Conservation (phyloP, 169 alveolate species). For the Theileria sp. region DNA sequence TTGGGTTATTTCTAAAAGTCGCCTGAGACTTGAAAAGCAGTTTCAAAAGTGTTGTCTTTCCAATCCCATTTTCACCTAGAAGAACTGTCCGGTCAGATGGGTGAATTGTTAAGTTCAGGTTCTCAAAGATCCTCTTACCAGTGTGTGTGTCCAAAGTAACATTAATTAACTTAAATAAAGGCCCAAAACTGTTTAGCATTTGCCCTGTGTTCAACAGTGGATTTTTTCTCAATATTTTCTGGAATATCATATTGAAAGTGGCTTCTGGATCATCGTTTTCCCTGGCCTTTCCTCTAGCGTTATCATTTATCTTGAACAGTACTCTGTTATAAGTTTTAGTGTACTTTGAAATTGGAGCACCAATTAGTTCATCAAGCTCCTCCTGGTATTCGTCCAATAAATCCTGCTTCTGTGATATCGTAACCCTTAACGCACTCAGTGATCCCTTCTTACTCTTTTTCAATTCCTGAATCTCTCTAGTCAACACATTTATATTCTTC, state of each 20-base stretch:
- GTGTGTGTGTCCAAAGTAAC: constrained; percentile 51
- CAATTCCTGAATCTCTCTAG: constrained; percentile 19
- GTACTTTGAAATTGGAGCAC: constrained; percentile 27
- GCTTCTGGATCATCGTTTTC: neutral
- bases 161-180: constrained; percentile 58
- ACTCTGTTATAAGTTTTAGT: constrained; percentile 35
- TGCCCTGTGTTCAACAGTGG: constrained; percentile 60
- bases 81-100: constrained; percentile 64
- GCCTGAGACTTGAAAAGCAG: constrained; percentile 50
- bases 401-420: constrained; percentile 38
- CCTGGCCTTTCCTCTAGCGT: neutral
- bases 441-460: constrained; percentile 30
- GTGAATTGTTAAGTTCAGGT: constrained; percentile 47
- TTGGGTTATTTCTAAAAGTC: neutral
- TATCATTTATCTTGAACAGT: constrained; percentile 1
- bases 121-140: constrained; percentile 55
- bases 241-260: constrained; percentile 45
- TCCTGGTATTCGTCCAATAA: constrained; percentile 37
- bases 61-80: constrained; percentile 75
- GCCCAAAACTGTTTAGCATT: constrained; percentile 31
- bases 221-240: constrained; percentile 42
- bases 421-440: constrained; percentile 21
- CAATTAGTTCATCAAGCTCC: constrained; percentile 17
- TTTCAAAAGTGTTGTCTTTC: constrained; percentile 71
- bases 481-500: constrained; percentile 9